Base-by-base conservation (phyloP, 106 monocot species). In the Iris macrosiphon region DNA sequence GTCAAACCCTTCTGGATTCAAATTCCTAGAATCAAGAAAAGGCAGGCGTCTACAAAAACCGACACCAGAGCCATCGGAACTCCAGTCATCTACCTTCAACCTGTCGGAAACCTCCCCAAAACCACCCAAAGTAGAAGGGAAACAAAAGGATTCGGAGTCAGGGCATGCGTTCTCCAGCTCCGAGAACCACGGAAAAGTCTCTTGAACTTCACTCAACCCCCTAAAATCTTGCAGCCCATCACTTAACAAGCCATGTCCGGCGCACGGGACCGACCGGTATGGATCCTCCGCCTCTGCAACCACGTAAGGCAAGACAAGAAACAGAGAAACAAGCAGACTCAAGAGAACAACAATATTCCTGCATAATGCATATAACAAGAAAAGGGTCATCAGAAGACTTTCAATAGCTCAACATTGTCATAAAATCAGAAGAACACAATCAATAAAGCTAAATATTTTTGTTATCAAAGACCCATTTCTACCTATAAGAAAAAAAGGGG, bases 21-120 rank as follows among this genome's bases (percentile, higher is more conserved):
- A 55, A 49, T 78, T 77, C 74, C 77, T 80, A 57, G 32, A 23
- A 68, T 80, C 73, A 38, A 70, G 57, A 27, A 69, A 50, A 23
- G 67, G 52, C 8, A 63, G 54, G 31, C 57, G 45, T 57, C 63
- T 41, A 37, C 74, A 81, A 7, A 66, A 67, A 55, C 45, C 54
- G 24, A 60, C 37, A 39, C 50, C 34, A 44, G 66, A 40, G 19
- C 8, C 18, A 45, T 32, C 51, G 37, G 26, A 10, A 34, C 55
- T 49, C 20, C n/a, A n/a, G n/a, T n/a, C n/a, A n/a, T n/a, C n/a
- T n/a, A n/a, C n/a, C n/a, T n/a, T n/a, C n/a, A n/a, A n/a, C n/a
- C 55, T 52, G 40, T 87, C 68, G 16, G 52, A 52, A 47, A 50
- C 28, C 27, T 16, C 52, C 31, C 68, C 23, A 45, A 70, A 66